Percentiles rank a stretch among this genome's conserved stretches.
phyloP scores from a whole-genome alignment of 202 grass and related monocot genomes.

The Carex arenaria region DNA sequence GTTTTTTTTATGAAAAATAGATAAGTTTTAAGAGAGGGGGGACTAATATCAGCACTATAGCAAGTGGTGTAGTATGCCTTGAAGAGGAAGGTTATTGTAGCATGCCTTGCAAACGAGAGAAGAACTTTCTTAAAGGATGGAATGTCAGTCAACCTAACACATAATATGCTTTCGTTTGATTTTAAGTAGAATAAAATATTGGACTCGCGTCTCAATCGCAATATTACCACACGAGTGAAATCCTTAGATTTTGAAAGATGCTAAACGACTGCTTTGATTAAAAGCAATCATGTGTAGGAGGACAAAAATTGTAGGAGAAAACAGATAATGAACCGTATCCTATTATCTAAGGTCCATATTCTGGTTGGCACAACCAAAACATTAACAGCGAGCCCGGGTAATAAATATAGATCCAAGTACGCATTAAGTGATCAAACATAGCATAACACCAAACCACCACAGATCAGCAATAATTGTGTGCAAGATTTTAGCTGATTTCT shows the following conservation, averaged over 20 bases:
- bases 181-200: slow-evolving; percentile 8
- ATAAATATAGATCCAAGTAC: not conserved
- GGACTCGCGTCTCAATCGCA: slow-evolving; percentile 6
- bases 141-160: slow-evolving; percentile 30
- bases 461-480: not conserved
- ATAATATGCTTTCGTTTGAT: not conserved
- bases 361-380: too few relatives aligned
- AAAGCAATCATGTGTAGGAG: not conserved
- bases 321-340: not conserved
- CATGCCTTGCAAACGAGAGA: slow-evolving; percentile 68
- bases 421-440: not conserved
- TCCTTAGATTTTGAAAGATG: not conserved
- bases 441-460: not conserved
- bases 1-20: not conserved
- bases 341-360: too few relatives aligned
- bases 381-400: not conserved
- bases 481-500: not conserved
- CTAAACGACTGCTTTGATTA: not conserved
- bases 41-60: not conserved
- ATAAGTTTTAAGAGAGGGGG: not conserved
- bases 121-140: slow-evolving; percentile 57
- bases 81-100: slow-evolving; percentile 40
- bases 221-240: not conserved
- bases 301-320: not conserved
- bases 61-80: slow-evolving; percentile 3